Evolutionary conservation across 1,139 yeast genomes (phyloP).

Genomic region (Zygosaccharomyces sapae): DNA sequence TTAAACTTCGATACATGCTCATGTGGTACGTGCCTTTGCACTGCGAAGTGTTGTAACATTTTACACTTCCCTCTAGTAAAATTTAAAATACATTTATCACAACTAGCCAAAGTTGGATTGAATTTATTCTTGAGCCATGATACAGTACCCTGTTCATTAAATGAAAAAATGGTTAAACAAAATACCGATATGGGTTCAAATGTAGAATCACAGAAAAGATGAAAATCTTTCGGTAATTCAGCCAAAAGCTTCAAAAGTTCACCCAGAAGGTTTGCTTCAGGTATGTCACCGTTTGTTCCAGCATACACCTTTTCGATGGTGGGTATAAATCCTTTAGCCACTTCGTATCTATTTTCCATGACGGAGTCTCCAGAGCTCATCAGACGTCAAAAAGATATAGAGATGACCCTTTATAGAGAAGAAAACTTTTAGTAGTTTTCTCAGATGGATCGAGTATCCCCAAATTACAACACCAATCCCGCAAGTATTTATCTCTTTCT

Average conservation of each 20-base stretch:
- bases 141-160: constrained; percentile 46
- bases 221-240: constrained; percentile 35
- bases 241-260: constrained; percentile 29
- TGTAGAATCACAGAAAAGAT: constrained; percentile 54
- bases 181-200: constrained; percentile 50
- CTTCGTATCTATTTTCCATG: constrained; percentile 15
- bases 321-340: constrained; percentile 22
- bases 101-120: constrained; percentile 41
- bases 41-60: constrained; percentile 50
- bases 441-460: not conserved
- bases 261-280: constrained; percentile 32
- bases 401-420: not conserved
- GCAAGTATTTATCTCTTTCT: constrained; percentile 6
- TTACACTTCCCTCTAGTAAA: constrained; percentile 53
- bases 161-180: constrained; percentile 56
- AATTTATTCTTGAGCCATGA: constrained; percentile 44
- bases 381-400: constrained; percentile 2
- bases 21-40: constrained; percentile 47
- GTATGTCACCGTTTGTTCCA: constrained; percentile 25
- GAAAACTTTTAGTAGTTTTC: not conserved
- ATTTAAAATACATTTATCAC: constrained; percentile 49
- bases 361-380: constrained; percentile 5
- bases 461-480: constrained; percentile 1
- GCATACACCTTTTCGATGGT: constrained; percentile 31
- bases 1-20: constrained; percentile 50